A percentile compares a stretch with the other conserved stretches of the same genome.
phyloP scores from a whole-genome alignment of 768 basidiomycete species.

The Floccularia luteovirens region DNA sequence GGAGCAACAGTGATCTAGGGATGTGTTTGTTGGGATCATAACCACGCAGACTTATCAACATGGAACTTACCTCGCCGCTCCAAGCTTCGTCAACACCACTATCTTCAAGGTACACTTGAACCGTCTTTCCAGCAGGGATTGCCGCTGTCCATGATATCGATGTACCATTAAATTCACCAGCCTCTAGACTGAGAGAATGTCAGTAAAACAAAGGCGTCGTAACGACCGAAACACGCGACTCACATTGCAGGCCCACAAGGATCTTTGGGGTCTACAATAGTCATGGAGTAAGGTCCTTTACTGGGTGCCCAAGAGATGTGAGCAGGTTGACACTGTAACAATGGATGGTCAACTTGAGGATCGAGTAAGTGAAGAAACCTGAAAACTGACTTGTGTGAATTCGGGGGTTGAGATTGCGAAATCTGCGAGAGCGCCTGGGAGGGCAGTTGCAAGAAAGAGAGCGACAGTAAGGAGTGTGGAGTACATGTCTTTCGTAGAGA shows the following conservation, averaged over 20 bases:
- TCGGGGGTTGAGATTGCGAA: slow-evolving; percentile 45
- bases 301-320: slow-evolving; percentile 44
- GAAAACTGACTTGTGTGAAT: slow-evolving; percentile 43
- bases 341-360: slow-evolving; percentile 3
- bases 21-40: slow-evolving; percentile 1
- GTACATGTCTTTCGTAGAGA: slow-evolving; percentile 58
- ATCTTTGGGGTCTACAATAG: slow-evolving; percentile 42
- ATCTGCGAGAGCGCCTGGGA: slow-evolving; percentile 43
- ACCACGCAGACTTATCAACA: slow-evolving; percentile 6
- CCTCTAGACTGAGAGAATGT: slow-evolving; percentile 37
- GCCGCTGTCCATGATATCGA: slow-evolving; percentile 35
- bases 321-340: slow-evolving; percentile 41
- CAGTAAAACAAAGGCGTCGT: slow-evolving; percentile 3
- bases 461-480: slow-evolving; percentile 70
- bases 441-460: slow-evolving; percentile 53
- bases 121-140: slow-evolving; percentile 37
- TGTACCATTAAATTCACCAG: slow-evolving; percentile 45
- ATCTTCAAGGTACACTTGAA: slow-evolving; percentile 50
- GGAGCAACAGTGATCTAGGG: slow-evolving; percentile 29
- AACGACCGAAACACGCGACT: slow-evolving; percentile 14
- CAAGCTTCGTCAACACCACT: slow-evolving; percentile 52
- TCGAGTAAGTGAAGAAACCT: neutral
- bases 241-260: slow-evolving; percentile 58
- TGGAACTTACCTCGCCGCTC: slow-evolving; percentile 45
- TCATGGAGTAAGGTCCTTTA: slow-evolving; percentile 47